Evolutionary conservation across 345 rosid species (phyloP).

Genomic region (Arabidopsis suecica): DNA sequence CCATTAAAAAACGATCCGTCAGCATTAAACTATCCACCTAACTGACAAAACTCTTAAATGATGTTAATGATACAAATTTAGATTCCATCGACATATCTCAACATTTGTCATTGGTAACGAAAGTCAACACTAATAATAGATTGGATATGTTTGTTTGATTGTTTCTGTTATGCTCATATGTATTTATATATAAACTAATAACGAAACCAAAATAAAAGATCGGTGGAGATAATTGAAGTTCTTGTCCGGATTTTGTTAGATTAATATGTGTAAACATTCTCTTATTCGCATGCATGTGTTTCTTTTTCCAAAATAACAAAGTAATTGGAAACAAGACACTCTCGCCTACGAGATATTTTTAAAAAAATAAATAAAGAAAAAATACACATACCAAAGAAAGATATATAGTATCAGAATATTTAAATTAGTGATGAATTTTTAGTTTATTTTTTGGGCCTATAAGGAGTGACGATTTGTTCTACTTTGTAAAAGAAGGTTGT

Average conservation of each 20-base stretch:
- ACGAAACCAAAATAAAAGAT: neutral
- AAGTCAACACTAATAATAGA: conserved; percentile 32
- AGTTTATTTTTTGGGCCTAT: too few species aligned
- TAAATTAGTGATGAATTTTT: too few species aligned
- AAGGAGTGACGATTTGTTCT: conserved; percentile 10
- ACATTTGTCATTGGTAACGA: conserved; percentile 33
- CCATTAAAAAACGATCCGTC: conserved; percentile 13
- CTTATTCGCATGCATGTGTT: conserved; percentile 22
- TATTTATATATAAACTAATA: conserved; percentile 18
- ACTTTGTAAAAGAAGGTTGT: neutral
- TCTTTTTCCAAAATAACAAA: conserved; percentile 8
- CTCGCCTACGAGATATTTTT: neutral
- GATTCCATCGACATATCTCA: conserved; percentile 27
- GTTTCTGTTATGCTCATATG: conserved; percentile 13
- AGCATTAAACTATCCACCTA: conserved; percentile 28
- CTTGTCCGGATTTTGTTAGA: conserved; percentile 19
- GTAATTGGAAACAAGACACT: neutral
- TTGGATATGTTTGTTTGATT: conserved; percentile 24
- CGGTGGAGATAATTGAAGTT: conserved; percentile 1
- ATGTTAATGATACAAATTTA: conserved; percentile 18
- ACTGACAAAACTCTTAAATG: conserved; percentile 29
- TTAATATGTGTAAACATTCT: conserved; percentile 8
- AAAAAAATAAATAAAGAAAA: neutral
- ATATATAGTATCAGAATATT: neutral
- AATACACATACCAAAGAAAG: neutral